Evolutionary conservation across 164 flowering plant genomes (phyloP).

Genomic region (Taxillus chinensis): DNA sequence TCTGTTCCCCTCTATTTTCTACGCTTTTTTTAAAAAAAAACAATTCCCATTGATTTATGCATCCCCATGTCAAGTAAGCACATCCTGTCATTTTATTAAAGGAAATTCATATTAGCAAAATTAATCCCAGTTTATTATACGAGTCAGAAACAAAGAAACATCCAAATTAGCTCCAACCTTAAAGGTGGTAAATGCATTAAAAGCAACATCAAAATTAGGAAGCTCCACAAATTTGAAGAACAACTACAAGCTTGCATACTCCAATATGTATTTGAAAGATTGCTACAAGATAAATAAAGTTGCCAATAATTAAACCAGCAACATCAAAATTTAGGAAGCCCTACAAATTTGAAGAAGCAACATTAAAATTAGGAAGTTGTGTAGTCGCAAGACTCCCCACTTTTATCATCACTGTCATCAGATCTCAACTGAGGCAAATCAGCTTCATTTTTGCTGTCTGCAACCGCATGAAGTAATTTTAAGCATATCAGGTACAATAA

Average conservation of each 20-base stretch:
- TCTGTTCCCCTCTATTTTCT: no score
- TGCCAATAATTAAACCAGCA: no score
- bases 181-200: slow-evolving; percentile 92
- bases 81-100: slow-evolving; percentile 48
- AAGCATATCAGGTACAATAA: background rate
- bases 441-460: slow-evolving; percentile 20
- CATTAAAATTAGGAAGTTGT: no score
- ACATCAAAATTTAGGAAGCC: no score
- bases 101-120: slow-evolving; percentile 6
- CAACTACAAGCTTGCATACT: slow-evolving; percentile 80
- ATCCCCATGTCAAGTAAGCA: slow-evolving; percentile 89
- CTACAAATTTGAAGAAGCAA: no score
- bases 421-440: slow-evolving; percentile 24
- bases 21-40: no score
- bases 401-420: slow-evolving; percentile 47
- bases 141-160: slow-evolving; percentile 7
- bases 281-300: slow-evolving; percentile 27
- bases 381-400: slow-evolving; percentile 32
- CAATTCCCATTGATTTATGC: no score
- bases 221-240: slow-evolving; percentile 94
- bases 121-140: background rate
- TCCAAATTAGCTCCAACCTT: slow-evolving; percentile 74
- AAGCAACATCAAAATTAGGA: slow-evolving; percentile 86
- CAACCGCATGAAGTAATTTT: slow-evolving; percentile 8
- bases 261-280: slow-evolving; percentile 81